phyloP scores from a whole-genome alignment of 352 stramenopile genomes.

The Pythium monospermum region DNA sequence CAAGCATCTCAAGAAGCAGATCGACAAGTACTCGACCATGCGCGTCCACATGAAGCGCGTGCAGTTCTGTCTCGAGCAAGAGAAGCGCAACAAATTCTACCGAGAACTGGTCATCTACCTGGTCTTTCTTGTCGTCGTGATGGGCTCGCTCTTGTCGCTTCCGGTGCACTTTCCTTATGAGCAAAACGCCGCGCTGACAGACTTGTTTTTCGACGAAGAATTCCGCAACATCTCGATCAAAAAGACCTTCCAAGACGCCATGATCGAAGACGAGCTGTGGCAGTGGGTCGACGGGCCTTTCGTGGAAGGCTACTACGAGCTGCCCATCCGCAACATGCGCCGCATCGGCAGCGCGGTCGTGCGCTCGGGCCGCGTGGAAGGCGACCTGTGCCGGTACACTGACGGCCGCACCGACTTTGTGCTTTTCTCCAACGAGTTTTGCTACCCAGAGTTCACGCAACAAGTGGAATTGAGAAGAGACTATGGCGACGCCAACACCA shows the following conservation, averaged over 20 bases:
- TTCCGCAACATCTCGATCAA: constrained; percentile 49
- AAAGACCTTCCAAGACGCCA: constrained; percentile 66
- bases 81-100: constrained; percentile 84
- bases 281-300: constrained; percentile 61
- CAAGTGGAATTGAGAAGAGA: constrained; percentile 36
- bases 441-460: constrained; percentile 55
- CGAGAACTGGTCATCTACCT: constrained; percentile 71
- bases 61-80: constrained; percentile 71
- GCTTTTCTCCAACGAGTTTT: constrained; percentile 67
- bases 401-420: constrained; percentile 45
- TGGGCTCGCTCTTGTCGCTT: constrained; percentile 56
- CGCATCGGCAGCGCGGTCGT: constrained; percentile 62
- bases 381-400: constrained; percentile 42
- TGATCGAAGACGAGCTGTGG: constrained; percentile 66
- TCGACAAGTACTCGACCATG: constrained; percentile 64
- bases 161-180: constrained; percentile 72
- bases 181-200: constrained; percentile 51
- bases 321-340: constrained; percentile 55
- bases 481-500: constrained; percentile 34
- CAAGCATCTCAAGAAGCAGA: constrained; percentile 18
- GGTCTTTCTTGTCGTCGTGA: constrained; percentile 57
- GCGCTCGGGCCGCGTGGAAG: constrained; percentile 52
- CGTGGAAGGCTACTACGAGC: constrained; percentile 66
- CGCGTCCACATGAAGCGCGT: constrained; percentile 83
- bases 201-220: constrained; percentile 66